Evolutionary conservation across 768 basidiomycete species (phyloP).

Genomic region (Lactifluus subvellereus): DNA sequence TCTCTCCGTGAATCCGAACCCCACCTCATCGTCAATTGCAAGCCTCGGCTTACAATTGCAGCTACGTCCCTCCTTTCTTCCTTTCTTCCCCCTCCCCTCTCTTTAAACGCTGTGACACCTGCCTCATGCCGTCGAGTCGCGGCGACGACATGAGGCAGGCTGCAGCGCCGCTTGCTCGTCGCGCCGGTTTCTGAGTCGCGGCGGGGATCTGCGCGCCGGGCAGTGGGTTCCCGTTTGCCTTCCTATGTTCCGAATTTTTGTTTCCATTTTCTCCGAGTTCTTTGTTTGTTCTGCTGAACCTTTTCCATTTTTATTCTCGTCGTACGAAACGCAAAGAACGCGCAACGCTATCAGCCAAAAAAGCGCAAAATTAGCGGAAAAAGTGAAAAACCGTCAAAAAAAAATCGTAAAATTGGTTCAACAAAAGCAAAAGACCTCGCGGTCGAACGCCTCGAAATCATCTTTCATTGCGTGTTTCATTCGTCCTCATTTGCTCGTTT

Average conservation of each 20-base stretch:
- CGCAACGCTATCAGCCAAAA: neutral
- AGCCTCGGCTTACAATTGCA: neutral
- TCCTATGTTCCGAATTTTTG: neutral
- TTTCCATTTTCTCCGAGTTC: neutral
- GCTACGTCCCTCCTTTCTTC: slow-evolving; percentile 2
- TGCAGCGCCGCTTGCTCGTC: slow-evolving; percentile 6
- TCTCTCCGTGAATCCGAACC: neutral
- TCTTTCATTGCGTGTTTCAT: neutral
- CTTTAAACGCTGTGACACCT: neutral
- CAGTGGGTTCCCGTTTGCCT: neutral
- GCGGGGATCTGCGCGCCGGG: slow-evolving; percentile 8
- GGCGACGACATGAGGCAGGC: slow-evolving; percentile 14
- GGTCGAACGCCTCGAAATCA: neutral
- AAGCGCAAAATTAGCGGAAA: neutral
- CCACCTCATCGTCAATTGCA: neutral
- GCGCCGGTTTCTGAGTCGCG: slow-evolving; percentile 12
- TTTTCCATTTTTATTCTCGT: neutral
- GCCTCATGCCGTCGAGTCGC: slow-evolving; percentile 11
- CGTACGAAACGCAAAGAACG: neutral
- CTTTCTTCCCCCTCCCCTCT: neutral
- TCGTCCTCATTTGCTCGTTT: neutral
- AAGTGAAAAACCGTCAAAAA: neutral
- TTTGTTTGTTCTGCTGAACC: neutral
- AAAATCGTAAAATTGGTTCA: neutral
- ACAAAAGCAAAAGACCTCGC: neutral